These are phyloP conservation scores for Centella asiatica DNA, from an alignment of 129 eudicot genomes.

Conservation along the genomic window DNA sequence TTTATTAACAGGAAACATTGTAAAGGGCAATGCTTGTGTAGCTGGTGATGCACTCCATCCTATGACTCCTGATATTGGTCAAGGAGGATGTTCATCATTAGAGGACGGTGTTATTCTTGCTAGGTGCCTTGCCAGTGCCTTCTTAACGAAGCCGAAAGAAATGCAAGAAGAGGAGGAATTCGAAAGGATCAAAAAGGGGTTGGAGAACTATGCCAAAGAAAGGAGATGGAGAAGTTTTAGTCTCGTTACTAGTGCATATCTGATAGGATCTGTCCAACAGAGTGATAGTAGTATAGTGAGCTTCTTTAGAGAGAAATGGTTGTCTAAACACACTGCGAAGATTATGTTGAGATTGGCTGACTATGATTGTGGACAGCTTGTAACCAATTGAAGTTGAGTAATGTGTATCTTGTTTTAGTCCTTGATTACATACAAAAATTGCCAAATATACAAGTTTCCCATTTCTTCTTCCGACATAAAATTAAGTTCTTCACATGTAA, in stretches of 20 bases:
- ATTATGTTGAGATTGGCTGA: conserved; percentile 40
- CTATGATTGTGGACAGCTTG: conserved; percentile 54
- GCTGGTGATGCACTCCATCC: conserved; percentile 79
- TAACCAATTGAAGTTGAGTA: too few relatives aligned
- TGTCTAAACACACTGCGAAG: conserved; percentile 28
- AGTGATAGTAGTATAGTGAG: conserved; percentile 34
- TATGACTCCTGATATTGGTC: conserved; percentile 73
- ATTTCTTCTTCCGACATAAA: too few relatives aligned
- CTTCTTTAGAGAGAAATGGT: conserved; percentile 47
- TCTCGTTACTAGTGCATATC: conserved; percentile 37
- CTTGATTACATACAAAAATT: too few relatives aligned
- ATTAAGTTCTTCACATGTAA: too few relatives aligned
- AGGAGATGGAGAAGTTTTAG: conserved; percentile 66
- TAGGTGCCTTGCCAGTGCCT: too few relatives aligned
- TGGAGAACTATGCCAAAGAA: too few relatives aligned
- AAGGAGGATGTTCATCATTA: conserved; percentile 62
- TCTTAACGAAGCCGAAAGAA: too few relatives aligned
- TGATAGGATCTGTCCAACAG: conserved; percentile 49
- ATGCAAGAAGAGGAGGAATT: too few relatives aligned
- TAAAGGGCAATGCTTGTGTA: conserved; percentile 53
- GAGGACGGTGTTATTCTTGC: conserved; percentile 51
- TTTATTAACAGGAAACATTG: conserved; percentile 23
- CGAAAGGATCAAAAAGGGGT: too few relatives aligned
- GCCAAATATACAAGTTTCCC: too few relatives aligned
- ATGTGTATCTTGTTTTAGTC: too few relatives aligned